A percentile compares a stretch with the other conserved stretches of the same genome.
phyloP scores from a whole-genome alignment of 2,329 filamentous ascomycete genomes.

The Aspergillus sojae region DNA sequence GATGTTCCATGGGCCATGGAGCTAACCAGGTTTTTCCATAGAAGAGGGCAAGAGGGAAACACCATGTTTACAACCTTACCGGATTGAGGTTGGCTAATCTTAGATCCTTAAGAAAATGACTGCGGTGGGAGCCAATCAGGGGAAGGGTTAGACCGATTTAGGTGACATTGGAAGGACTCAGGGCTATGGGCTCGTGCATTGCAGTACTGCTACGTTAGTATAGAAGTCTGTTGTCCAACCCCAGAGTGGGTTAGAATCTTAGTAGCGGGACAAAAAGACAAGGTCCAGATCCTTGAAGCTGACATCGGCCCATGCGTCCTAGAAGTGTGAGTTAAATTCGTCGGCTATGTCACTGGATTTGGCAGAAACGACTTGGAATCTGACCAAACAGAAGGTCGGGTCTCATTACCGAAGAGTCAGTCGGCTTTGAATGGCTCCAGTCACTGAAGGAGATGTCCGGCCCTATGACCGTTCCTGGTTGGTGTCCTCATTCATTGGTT shows the following conservation, averaged over 20 bases:
- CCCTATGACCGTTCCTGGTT: slow-evolving; percentile 9
- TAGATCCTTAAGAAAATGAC: neutral
- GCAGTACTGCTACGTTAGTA: neutral
- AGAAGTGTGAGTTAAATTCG: neutral
- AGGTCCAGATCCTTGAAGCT: slow-evolving; percentile 1
- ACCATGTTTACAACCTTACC: neutral
- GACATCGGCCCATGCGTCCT: slow-evolving; percentile 5
- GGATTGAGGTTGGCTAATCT: neutral
- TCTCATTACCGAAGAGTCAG: slow-evolving; percentile 17
- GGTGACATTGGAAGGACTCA: slow-evolving; percentile 1
- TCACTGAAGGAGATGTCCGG: neutral
- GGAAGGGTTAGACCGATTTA: neutral
- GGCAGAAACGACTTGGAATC: neutral
- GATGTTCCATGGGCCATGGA: neutral
- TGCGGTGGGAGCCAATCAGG: neutral
- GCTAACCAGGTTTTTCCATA: neutral
- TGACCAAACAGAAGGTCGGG: slow-evolving; percentile 31
- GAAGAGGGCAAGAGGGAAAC: neutral
- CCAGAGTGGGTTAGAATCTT: neutral
- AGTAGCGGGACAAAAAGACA: neutral
- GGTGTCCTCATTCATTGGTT: neutral
- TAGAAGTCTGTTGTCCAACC: neutral
- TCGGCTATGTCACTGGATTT: slow-evolving; percentile 1
- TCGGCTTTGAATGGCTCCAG: slow-evolving; percentile 6
- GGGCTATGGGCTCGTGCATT: neutral